Evolutionary conservation across 1,284 basidiomycete species (phyloP).

Genomic region (Tetrapyrgos nigripes): DNA sequence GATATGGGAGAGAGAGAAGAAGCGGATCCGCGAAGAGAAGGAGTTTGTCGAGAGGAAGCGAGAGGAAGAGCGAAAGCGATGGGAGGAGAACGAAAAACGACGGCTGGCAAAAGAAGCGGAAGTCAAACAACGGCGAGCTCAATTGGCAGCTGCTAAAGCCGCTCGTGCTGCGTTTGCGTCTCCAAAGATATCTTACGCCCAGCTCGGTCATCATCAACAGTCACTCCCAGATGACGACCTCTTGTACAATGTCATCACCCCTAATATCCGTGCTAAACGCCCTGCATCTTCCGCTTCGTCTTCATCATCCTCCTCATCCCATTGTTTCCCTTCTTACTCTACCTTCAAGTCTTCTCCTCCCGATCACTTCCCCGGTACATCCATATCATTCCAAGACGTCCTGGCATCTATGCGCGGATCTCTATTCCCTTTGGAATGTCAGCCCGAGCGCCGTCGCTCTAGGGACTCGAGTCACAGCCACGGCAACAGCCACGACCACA

Average conservation of each 20-base stretch:
- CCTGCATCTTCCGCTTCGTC: background rate
- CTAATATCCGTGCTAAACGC: background rate
- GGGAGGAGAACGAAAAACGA: constrained; percentile 20
- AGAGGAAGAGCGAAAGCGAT: constrained; percentile 24
- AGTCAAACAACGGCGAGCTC: constrained; percentile 11
- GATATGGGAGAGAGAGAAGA: constrained; percentile 30
- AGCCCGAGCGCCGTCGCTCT: too few relatives aligned
- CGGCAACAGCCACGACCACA: background rate
- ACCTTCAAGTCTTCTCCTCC: constrained; percentile 2
- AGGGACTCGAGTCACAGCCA: too few relatives aligned
- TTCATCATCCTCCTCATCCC: constrained; percentile 16
- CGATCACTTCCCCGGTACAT: background rate
- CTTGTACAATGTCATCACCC: too few relatives aligned
- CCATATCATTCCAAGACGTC: constrained; percentile 61
- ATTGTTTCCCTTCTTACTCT: constrained; percentile 16
- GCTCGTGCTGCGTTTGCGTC: background rate
- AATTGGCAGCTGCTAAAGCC: background rate
- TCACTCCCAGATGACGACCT: background rate
- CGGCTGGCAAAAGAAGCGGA: constrained; percentile 13
- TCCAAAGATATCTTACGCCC: constrained; percentile 17
- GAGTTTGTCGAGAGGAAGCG: constrained; percentile 36
- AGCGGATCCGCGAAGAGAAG: constrained; percentile 32
- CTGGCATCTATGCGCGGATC: constrained; percentile 63
- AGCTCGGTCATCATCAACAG: background rate
- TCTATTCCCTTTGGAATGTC: constrained; percentile 53